These are phyloP conservation scores for Xylaria cubensis DNA, from an alignment of 495 filamentous ascomycete genomes.

Conservation along the genomic window DNA sequence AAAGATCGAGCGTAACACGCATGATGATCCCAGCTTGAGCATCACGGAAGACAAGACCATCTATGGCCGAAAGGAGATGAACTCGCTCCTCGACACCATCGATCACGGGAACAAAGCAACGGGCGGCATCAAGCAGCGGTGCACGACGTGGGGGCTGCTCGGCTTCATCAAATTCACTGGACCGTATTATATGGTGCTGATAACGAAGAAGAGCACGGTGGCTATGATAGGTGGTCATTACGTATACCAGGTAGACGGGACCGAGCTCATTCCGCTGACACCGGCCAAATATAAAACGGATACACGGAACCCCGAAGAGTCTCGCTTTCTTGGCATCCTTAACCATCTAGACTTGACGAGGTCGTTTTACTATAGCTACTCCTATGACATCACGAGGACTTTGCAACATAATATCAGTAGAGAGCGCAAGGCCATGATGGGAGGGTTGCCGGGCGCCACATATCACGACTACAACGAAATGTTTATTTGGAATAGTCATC, in stretches of 20 bases:
- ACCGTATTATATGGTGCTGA: constrained; percentile 95
- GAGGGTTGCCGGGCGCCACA: constrained; percentile 64
- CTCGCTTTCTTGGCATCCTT: constrained; percentile 84
- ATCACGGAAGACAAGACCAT: constrained; percentile 94
- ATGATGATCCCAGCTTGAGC: constrained; percentile 77
- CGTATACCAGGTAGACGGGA: constrained; percentile 94
- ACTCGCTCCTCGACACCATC: constrained; percentile 87
- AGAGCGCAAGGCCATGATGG: constrained; percentile 71
- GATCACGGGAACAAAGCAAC: constrained; percentile 93
- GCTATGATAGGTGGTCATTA: constrained; percentile 97
- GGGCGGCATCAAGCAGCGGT: constrained; percentile 89
- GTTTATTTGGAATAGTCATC: constrained; percentile 97
- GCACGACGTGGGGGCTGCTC: constrained; percentile 90
- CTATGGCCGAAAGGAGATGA: constrained; percentile 92
- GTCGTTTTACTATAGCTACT: constrained; percentile 98
- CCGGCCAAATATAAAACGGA: constrained; percentile 75
- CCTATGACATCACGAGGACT: constrained; percentile 92
- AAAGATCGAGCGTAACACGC: constrained; percentile 90
- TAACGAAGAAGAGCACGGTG: constrained; percentile 94
- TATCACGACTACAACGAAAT: constrained; percentile 83
- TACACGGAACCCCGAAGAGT: constrained; percentile 82
- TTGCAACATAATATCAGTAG: constrained; percentile 91
- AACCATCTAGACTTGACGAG: constrained; percentile 87
- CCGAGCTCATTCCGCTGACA: constrained; percentile 87
- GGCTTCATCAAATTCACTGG: constrained; percentile 97